Conservation (phyloP, 106 monocot species). For the Phalaenopsis aphrodite region DNA sequence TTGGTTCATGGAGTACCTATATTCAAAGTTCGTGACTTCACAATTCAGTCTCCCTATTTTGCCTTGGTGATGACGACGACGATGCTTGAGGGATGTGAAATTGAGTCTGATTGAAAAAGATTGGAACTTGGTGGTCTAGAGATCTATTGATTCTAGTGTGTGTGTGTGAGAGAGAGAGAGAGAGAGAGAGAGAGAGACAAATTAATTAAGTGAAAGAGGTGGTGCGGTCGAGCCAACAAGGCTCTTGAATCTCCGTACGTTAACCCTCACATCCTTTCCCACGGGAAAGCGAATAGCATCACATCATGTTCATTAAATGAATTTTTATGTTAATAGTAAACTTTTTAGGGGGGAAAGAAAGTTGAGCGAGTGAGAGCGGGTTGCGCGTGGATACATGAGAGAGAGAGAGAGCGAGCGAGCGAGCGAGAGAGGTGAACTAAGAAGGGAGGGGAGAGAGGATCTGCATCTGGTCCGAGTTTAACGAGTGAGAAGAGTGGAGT, state of each 20-base stretch:
- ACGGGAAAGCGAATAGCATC: constrained; percentile 1
- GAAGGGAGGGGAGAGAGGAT: neutral
- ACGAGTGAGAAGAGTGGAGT: neutral
- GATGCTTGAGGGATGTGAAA: neutral
- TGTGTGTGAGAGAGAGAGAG: neutral
- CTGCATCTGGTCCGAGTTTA: neutral
- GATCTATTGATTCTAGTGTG: too few species aligned
- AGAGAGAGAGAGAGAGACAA: neutral
- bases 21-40: neutral
- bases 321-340: neutral
- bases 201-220: neutral
- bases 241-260: constrained; percentile 4
- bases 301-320: neutral
- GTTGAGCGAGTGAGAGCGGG: too few species aligned
- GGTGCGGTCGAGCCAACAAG: neutral
- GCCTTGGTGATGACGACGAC: neutral
- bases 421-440: neutral
- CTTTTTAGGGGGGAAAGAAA: neutral
- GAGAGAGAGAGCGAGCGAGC: neutral
- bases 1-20: neutral
- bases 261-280: neutral
- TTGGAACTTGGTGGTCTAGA: neutral
- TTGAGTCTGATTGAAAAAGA: neutral
- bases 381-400: too few species aligned
- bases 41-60: neutral